A percentile compares a stretch with the other conserved stretches of the same genome.
Conservation (phyloP, 768 basidiomycete species). For the Kwoniella sp. region DNA sequence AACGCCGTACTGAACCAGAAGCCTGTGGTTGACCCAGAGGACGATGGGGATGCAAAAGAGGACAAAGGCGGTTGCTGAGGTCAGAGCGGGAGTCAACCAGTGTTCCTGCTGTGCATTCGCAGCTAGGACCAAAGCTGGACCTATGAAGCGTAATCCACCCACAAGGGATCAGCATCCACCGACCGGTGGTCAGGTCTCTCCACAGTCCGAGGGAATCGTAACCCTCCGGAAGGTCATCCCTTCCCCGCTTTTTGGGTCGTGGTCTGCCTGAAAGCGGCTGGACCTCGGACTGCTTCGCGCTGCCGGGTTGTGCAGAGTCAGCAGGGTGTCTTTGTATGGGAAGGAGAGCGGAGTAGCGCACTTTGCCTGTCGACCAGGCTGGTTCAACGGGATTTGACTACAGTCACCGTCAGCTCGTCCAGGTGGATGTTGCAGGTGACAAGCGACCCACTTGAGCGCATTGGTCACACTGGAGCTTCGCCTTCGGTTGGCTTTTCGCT, state of each 20-base stretch:
- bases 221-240: conserved; percentile 25
- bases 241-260: neutral
- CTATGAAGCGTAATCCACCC: conserved; percentile 38
- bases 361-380: conserved; percentile 9
- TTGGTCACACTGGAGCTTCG: conserved; percentile 36
- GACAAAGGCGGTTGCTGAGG: conserved; percentile 37
- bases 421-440: neutral
- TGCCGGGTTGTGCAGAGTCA: neutral
- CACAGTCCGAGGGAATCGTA: conserved; percentile 52
- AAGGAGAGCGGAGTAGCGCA: neutral
- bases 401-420: neutral
- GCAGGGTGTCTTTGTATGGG: neutral
- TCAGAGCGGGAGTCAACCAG: too few species aligned
- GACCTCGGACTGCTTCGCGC: conserved; percentile 23
- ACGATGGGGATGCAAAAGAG: conserved; percentile 35
- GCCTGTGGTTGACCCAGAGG: conserved; percentile 37
- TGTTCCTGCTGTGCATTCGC: too few species aligned
- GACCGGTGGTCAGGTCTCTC: conserved; percentile 56
- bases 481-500: conserved; percentile 9
- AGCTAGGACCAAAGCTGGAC: too few species aligned
- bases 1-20: conserved; percentile 53
- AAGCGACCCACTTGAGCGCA: conserved; percentile 27
- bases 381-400: conserved; percentile 34
- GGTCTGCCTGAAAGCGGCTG: conserved; percentile 19
- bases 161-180: conserved; percentile 77